Evolutionary conservation across 2,329 filamentous ascomycete genomes (phyloP), one percentile per base, ranked within the genome.

Genomic region (Xylaria sp.): DNA sequence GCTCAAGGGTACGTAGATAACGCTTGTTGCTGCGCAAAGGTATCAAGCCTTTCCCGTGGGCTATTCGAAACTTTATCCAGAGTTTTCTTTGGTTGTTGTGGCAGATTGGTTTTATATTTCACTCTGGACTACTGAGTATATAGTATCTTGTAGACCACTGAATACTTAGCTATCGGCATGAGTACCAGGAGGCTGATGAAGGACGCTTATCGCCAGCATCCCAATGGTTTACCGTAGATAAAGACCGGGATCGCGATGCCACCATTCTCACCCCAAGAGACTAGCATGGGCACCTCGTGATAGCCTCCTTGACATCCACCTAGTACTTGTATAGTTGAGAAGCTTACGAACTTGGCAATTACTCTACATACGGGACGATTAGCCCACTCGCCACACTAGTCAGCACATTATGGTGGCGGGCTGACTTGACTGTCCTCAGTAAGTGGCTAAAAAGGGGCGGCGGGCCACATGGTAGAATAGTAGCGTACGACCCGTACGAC

Each of bases 271-370:
- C 23, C 31, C 15, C 2, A 25, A 23, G 19, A 35, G 11, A 19
- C 40, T 28, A 51, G 35, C 12, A 35, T 19, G 57, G 17, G 47
- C 23, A 50, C 33, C 49, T 35, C 14, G 31, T 59, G 15, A 38
- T 19, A 49, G 43, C 21, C 50, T 57, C 31, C 50, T 57, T 15
- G 47, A n/a, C 17, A 35, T 23, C 46, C 43, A 31, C 28, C 9
- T 31, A 9, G 28, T 31, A 31, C 28, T 31, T 31, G 28, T 31
- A 31, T 46, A 49, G 42, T 42, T 46, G 40, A 57, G 42, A n/a
- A 3, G 37, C 50, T 23, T 63, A 63, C 21, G 42, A 46, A 47
- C 61, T 63, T 63, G 57, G 61, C 61, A 57, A 63, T 57, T 60
- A 63, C 61, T 57, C 61, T 57, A 25, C n/a, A n/a, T n/a, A n/a